Conservation (phyloP, 1,284 basidiomycete genomes). For the Sanguinoderma infundibulare region DNA sequence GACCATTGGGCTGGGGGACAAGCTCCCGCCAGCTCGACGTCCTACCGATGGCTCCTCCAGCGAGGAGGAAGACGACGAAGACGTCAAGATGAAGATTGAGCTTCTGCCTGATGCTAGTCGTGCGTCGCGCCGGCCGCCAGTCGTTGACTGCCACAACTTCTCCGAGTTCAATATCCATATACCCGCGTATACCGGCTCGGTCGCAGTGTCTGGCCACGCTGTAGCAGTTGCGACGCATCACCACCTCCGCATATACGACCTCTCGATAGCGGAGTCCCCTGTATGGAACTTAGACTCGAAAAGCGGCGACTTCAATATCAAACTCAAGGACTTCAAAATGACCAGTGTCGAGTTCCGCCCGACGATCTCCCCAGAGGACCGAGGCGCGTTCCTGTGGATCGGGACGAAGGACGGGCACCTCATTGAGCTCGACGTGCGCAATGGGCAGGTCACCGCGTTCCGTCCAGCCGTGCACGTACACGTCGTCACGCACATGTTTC, state of each 20-base stretch:
- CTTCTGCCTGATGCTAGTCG: constrained; percentile 81
- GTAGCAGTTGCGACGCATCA: constrained; percentile 67
- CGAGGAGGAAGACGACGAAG: constrained; percentile 41
- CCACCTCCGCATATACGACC: constrained; percentile 69
- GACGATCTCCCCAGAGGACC: constrained; percentile 40
- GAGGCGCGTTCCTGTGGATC: constrained; percentile 70
- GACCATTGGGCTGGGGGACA: constrained; percentile 68
- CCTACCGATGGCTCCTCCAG: constrained; percentile 49
- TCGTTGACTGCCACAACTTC: constrained; percentile 46
- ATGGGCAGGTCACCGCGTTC: constrained; percentile 57
- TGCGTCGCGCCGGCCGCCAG: constrained; percentile 81
- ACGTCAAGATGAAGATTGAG: constrained; percentile 48
- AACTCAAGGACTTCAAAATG: constrained; percentile 70
- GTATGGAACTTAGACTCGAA: constrained; percentile 63
- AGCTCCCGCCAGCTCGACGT: constrained; percentile 62
- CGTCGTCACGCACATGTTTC: constrained; percentile 74
- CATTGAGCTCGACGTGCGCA: constrained; percentile 77
- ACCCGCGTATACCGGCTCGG: constrained; percentile 57
- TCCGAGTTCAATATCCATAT: constrained; percentile 57
- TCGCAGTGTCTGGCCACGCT: constrained; percentile 64
- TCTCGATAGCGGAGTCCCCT: constrained; percentile 51
- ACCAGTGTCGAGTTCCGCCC: constrained; percentile 80
- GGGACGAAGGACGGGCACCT: constrained; percentile 90
- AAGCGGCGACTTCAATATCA: constrained; percentile 54
- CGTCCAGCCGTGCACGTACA: constrained; percentile 69